Evolutionary conservation across 1,139 yeast species (phyloP), one percentile per base, ranked within the genome.

Genomic region (Hemisphaericaspora lyxosophila): DNA sequence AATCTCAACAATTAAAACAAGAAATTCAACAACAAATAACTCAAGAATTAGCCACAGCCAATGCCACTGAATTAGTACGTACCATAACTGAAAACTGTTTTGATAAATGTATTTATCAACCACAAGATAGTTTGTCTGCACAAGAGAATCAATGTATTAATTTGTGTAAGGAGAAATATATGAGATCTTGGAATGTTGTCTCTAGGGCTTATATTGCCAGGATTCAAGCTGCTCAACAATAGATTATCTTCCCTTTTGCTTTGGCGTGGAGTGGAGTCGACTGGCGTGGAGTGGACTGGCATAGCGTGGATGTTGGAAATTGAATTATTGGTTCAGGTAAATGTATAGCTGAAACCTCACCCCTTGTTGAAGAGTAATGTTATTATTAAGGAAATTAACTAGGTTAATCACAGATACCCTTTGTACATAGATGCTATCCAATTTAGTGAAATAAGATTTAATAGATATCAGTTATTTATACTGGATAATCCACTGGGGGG

Each of bases 61-160:
- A 88, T 62, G 96, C 95, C 27, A 82, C 94, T 4, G 92, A 87
- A 55, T 70, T 89, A 42, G 95, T 89, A 32, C 83, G 82, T 64
- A 84, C 86, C 54, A 77, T 87, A 59, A 83, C 96, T n/a, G 90
- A 83, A 50, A 85, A 86, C 68, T 89, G 97, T 60, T 89, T 85
- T 59, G 84, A 82, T 37, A 78, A 80, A 58, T 89, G 97, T 62
- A 69, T 86, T 39, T 62, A 61, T 18, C 64, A 60, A 30, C 88
- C 88, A 6, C 71, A 75, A 18, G 61, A 74, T 29, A 24, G 44
- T 4, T 52, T 69, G 45, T 59, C 58, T 24, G 47, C 57, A 6
- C 59, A 51, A 31, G 68, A 69, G 43, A 62, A 64, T 38, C 46
- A 43, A 17, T 88, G 96, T 62, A 74, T 88, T 38, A 78, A 73